phyloP scores from a whole-genome alignment of 371 early-diverging fungal genomes.

The Quaeritorhiza haematococci region DNA sequence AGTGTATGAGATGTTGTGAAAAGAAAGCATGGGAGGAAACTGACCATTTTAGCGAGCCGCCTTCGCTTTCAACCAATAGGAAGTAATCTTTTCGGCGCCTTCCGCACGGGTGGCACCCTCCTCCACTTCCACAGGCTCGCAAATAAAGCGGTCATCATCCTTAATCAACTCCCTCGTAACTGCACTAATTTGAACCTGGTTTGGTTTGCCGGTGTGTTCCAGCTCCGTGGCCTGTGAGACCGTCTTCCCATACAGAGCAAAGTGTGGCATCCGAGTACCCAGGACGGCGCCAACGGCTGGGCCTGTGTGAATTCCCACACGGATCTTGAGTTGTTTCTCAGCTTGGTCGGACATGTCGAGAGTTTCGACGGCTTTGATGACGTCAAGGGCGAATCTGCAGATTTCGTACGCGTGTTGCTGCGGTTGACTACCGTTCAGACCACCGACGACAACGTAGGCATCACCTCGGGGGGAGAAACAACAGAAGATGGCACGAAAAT shows the following conservation, averaged over 20 bases:
- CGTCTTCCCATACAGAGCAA: background rate
- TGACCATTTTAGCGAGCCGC: too few species aligned
- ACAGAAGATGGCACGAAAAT: background rate
- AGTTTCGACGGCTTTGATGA: slow-evolving; percentile 22
- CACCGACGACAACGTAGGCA: slow-evolving; percentile 22
- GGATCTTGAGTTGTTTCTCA: slow-evolving; percentile 22
- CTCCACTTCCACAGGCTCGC: too few species aligned
- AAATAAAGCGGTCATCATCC: too few species aligned
- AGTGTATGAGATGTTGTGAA: too few species aligned
- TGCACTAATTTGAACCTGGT: too few species aligned
- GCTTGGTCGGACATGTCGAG: slow-evolving; percentile 36
- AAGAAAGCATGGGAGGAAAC: too few species aligned
- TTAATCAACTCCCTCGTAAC: too few species aligned
- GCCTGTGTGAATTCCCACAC: slow-evolving; percentile 33
- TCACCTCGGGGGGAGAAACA: slow-evolving; percentile 7
- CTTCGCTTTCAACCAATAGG: too few species aligned
- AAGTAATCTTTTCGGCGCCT: too few species aligned
- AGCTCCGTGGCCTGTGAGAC: too few species aligned
- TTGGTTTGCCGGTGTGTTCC: too few species aligned
- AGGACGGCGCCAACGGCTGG: background rate
- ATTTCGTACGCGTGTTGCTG: slow-evolving; percentile 23
- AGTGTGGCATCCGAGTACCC: background rate
- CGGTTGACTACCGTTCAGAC: slow-evolving; percentile 14
- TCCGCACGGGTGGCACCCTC: too few species aligned
- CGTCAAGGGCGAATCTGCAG: slow-evolving; percentile 27